phyloP scores from a whole-genome alignment of 2,329 filamentous ascomycete genomes.

The Diaporthe citri region DNA sequence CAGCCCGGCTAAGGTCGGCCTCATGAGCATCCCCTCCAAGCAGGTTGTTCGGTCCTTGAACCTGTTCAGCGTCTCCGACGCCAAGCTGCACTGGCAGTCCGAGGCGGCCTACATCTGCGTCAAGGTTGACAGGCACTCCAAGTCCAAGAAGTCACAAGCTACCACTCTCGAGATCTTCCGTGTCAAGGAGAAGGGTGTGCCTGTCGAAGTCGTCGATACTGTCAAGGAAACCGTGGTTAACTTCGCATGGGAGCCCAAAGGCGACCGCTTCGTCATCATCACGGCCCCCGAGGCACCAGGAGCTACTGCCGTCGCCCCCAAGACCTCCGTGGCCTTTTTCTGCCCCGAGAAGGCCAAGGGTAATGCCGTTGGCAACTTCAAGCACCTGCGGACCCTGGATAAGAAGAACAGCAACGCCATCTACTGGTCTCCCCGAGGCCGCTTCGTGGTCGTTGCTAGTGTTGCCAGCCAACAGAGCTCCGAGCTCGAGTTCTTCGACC shows the following conservation, averaged over 20 bases:
- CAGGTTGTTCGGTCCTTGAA: slow-evolving; percentile 95
- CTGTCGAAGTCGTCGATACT: slow-evolving; percentile 96
- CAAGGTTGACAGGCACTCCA: slow-evolving; percentile 98
- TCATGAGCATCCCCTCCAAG: slow-evolving; percentile 97
- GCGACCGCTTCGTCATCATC: slow-evolving; percentile 96
- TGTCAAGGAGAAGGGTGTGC: slow-evolving; percentile 95
- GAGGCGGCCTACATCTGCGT: slow-evolving; percentile 94
- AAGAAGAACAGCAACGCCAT: slow-evolving; percentile 99
- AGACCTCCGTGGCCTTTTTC: slow-evolving; percentile 96
- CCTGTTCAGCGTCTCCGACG: slow-evolving; percentile 97
- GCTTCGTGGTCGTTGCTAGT: slow-evolving; percentile 94
- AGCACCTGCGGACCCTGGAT: slow-evolving; percentile 92
- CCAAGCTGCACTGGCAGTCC: slow-evolving; percentile 98
- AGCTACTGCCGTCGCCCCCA: slow-evolving; percentile 86
- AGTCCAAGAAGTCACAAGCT: slow-evolving; percentile 97
- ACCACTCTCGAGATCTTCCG: slow-evolving; percentile 99
- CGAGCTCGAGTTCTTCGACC: slow-evolving; percentile 96
- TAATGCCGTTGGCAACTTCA: slow-evolving; percentile 87
- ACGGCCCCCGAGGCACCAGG: slow-evolving; percentile 88
- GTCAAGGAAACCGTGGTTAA: slow-evolving; percentile 99
- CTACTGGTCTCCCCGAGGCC: slow-evolving; percentile 97
- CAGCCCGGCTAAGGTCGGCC: slow-evolving; percentile 95
- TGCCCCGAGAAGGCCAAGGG: slow-evolving; percentile 95
- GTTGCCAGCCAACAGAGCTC: slow-evolving; percentile 93
- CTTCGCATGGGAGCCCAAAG: slow-evolving; percentile 99